Evolutionary conservation across 148 eudicot genomes (phyloP), one percentile per base, ranked within the genome.

Genomic region (Diospyros kaki): DNA sequence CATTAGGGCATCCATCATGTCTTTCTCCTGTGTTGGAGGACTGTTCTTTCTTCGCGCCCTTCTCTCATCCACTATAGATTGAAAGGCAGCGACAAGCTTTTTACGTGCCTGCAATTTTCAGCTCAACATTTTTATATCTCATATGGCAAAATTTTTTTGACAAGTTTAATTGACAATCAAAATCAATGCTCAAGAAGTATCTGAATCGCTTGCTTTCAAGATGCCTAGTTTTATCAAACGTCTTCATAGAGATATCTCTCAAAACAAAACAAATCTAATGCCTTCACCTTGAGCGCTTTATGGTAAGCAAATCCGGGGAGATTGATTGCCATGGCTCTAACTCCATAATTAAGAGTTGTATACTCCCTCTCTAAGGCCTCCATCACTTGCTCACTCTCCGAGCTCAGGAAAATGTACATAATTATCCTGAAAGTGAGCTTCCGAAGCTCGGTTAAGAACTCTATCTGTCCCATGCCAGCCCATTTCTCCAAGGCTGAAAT

Each of bases 251-350:
- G 28, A 28, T 28, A 28, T 38, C 50, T 9, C 11, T 10, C 4
- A 72, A 18, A 50, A 51, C 48, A 11, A 50, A 54, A 63, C 3
- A 44, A 17, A 44, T 13, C 52, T 60, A 38, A 1, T 66, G 41
- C 60, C 50, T 62, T 43, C 48, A 91, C 98, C 95, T 90, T 86
- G 64, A 91, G 93, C 41, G 97, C 95, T 46, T 82, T 86, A 69
- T 91, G 78, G 72, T 81, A 94, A 44, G 93, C 93, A 73, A 94
- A 94, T 55, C 98, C 98, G 0, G 98, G 96, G 9, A 92, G 43
- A 72, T 92, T 90, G 40, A 94, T 89, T 0, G 95, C 95, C 90
- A 92, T 85, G 6, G 98, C 88, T 78, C 97, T 75, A 80, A 94
- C 83, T 3, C 97, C 97, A 76, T 87, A 76, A 51, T 94, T 94